phyloP scores from a whole-genome alignment of 805 yeast genomes.

The Starmerella kuoi region DNA sequence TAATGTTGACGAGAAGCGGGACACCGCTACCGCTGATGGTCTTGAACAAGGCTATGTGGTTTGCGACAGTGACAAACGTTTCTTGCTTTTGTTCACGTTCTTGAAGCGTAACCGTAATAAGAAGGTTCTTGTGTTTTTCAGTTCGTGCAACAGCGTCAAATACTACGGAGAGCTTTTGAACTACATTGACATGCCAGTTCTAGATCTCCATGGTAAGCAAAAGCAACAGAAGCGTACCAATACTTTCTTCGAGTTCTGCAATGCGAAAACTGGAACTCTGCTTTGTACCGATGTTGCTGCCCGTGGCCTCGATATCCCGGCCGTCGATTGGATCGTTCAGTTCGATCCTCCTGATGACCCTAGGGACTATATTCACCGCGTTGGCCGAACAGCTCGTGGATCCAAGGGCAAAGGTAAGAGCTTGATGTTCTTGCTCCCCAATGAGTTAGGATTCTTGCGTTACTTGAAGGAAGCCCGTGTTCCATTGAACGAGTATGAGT shows the following conservation, averaged over 20 bases:
- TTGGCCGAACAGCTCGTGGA: slow-evolving; percentile 95
- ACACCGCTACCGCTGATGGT: slow-evolving; percentile 87
- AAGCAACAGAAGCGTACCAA: slow-evolving; percentile 97
- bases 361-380: slow-evolving; percentile 96
- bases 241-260: slow-evolving; percentile 95
- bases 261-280: slow-evolving; percentile 85
- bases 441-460: slow-evolving; percentile 85
- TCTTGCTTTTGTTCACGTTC: slow-evolving; percentile 79
- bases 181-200: slow-evolving; percentile 92
- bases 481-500: slow-evolving; percentile 93
- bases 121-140: slow-evolving; percentile 85
- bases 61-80: slow-evolving; percentile 91
- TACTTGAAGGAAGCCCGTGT: slow-evolving; percentile 94
- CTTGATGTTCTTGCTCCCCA: slow-evolving; percentile 87
- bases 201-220: slow-evolving; percentile 95
- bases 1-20: slow-evolving; percentile 77
- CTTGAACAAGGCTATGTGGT: slow-evolving; percentile 97
- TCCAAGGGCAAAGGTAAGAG: slow-evolving; percentile 81
- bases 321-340: slow-evolving; percentile 98
- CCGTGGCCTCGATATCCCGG: slow-evolving; percentile 95
- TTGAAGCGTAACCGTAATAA: slow-evolving; percentile 76
- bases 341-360: slow-evolving; percentile 99
- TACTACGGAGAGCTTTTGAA: slow-evolving; percentile 89
- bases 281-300: slow-evolving; percentile 99
- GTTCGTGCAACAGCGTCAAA: slow-evolving; percentile 94